phyloP scores from a whole-genome alignment of 176 grass and related monocot species.

The Juncus effusus region DNA sequence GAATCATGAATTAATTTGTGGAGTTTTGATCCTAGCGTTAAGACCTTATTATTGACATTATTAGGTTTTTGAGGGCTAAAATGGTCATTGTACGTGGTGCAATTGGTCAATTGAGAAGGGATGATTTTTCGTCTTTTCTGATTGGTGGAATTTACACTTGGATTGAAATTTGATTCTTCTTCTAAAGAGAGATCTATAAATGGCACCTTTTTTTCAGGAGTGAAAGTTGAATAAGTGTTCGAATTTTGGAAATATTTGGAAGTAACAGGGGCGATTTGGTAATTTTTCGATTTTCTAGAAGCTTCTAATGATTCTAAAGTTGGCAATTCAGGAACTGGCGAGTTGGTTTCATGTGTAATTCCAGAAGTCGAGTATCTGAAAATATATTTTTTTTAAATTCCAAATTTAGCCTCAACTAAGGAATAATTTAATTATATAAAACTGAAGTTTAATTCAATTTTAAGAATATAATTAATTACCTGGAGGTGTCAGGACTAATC shows the following conservation, averaged over 20 bases:
- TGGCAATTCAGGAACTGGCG: not conserved
- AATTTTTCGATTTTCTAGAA: not conserved
- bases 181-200: slow-evolving; percentile 34
- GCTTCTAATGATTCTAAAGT: no score
- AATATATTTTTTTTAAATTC: not conserved
- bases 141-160: slow-evolving; percentile 54
- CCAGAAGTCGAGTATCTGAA: slow-evolving; percentile 18
- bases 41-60: slow-evolving; percentile 17
- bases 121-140: slow-evolving; percentile 67
- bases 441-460: not conserved
- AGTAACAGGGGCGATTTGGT: slow-evolving; percentile 20
- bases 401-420: slow-evolving; percentile 5
- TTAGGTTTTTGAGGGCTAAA: no score
- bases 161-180: slow-evolving; percentile 52
- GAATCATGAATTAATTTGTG: slow-evolving; percentile 22
- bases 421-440: not conserved
- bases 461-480: slow-evolving; percentile 12
- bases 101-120: slow-evolving; percentile 30
- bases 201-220: slow-evolving; percentile 57
- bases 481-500: slow-evolving; percentile 6
- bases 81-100: slow-evolving; percentile 24
- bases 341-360: not conserved
- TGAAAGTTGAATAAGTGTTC: slow-evolving; percentile 27
- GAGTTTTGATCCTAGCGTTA: slow-evolving; percentile 38
- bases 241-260: slow-evolving; percentile 20